Evolutionary conservation across 2,329 filamentous ascomycete species (phyloP), one percentile per base, ranked within the genome.

Genomic region (Cladosporium phlei): DNA sequence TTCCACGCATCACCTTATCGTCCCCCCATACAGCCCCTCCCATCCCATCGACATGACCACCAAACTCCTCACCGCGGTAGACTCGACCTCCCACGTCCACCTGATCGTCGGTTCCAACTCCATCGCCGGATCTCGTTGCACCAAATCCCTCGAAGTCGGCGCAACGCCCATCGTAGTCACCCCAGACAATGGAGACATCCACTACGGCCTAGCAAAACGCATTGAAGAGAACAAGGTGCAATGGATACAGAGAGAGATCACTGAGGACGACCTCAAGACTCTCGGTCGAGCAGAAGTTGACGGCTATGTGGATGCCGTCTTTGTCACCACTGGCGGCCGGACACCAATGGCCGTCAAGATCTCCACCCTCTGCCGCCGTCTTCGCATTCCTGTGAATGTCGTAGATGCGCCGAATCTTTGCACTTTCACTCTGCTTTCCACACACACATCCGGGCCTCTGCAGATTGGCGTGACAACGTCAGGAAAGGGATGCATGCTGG

Each of bases 401-500:
- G 80, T 88, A 50, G 93, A 98, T 69, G 80, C 86, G 0, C 87
- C 91, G 0, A 76, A 80, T 25, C 82, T 97, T 12, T 96, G 89
- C 71, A 87, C 88, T 20, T 95, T 98, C 66, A 85, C 86, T 4
- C 76, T 98, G 43, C 80, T 97, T 35, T 93, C 89, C 19, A 94
- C 88, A 6, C 83, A 97, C 66, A 82, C 79, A 46, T 90, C 96
- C 60, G 93, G 93, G 0, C 91, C 93, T 8, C 75, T 98, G 30
- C 93, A 97, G 64, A 85, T 98, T 51, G 93, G 93, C 52, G 86
- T 98, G 48, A 97, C 93, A 3, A 97, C 93, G 1, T 96, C 94
- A 49, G 91, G 93, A 16, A 84, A 86, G 58, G 93, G 93, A 2
- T 97, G 93, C 72, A 96, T 95, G 68, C 78, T 98, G 22, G 88